Base-by-base conservation (phyloP, 495 filamentous ascomycete species). In the Aspergillus sclerotiicarbonarius region DNA sequence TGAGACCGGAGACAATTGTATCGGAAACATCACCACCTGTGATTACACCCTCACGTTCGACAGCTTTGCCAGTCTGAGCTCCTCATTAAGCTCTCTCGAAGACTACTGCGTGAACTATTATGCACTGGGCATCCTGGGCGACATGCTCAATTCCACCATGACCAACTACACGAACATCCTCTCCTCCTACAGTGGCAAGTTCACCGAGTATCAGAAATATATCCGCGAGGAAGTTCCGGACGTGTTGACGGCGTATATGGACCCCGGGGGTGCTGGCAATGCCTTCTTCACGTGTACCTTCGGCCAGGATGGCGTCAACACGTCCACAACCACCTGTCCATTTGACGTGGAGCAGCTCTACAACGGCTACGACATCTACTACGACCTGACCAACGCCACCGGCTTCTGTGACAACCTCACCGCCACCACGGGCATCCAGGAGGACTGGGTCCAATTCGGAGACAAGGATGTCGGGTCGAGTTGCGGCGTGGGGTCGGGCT, bases 351-450 rank as follows among this genome's bases (percentile, higher is more conserved):
- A 46, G 44, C 44, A 46, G 44, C 16, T 21, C n/a, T 46, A 46
- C 44, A 46, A 46, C 18, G 44, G 44, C 44, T 46, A 46, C 18
- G 44, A 46, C 16, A 46, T 46, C 44, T 20, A 46, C 44, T 46
- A 46, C 44, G 16, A 46, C 44, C 44, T 20, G 2, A 19, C 10
- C 44, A 46, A 46, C 18, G 44, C 44, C 44, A 46, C 44, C 18
- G 44, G 4, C 44, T 46, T 46, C 18, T 46, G 44, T 13, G 18
- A 13, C 44, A 46, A 46, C 44, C 44, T 46, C 5, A 19, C 10
- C 2, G 44, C 44, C 16, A 46, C 44, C 16, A 46, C 44, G 3
- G 44, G 44, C 15, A 20, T 46, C 18, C 18, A 46, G 44, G 44
- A 46, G 18, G 18, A 21, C 44, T 46, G 18, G 44, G 44, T 46